Evolutionary conservation across 192 early-diverging fungal species (phyloP).

Genomic region (Chytriomyces sp.): DNA sequence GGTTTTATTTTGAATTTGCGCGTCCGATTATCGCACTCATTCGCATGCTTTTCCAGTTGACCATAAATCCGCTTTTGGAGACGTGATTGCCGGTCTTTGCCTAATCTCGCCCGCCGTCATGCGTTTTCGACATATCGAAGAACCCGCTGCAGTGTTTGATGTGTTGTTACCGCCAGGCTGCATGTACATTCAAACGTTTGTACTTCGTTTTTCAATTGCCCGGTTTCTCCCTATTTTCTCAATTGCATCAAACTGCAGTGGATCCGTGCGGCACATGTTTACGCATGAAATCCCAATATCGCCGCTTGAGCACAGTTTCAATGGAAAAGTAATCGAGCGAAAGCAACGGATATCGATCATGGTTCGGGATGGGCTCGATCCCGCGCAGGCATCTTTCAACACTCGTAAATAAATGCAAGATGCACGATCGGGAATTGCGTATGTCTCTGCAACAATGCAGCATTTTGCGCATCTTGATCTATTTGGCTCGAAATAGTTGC

Average conservation of each 20-base stretch:
- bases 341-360: conserved; percentile 75
- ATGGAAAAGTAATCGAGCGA: conserved; percentile 56
- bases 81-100: conserved; percentile 75
- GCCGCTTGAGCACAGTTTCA: conserved; percentile 55
- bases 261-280: conserved; percentile 72
- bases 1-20: too few relatives aligned
- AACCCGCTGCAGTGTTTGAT: conserved; percentile 62
- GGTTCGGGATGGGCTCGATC: conserved; percentile 57
- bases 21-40: too few relatives aligned
- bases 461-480: too few relatives aligned
- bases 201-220: neutral
- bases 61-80: conserved; percentile 78
- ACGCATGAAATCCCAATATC: conserved; percentile 78
- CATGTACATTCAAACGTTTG: conserved; percentile 76
- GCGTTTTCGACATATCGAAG: conserved; percentile 68
- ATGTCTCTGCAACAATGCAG: too few relatives aligned
- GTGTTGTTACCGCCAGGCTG: conserved; percentile 67
- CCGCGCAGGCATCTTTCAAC: too few relatives aligned
- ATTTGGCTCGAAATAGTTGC: too few relatives aligned
- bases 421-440: too few relatives aligned
- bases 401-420: too few relatives aligned
- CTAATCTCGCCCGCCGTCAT: conserved; percentile 75
- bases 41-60: conserved; percentile 54
- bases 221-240: conserved; percentile 1
- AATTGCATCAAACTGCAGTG: conserved; percentile 33